Percentiles rank a stretch among this genome's conserved stretches.
These are phyloP conservation scores for Hypoxylon sp. DNA, from an alignment of 2,329 filamentous ascomycete species.

Conservation along the genomic window DNA sequence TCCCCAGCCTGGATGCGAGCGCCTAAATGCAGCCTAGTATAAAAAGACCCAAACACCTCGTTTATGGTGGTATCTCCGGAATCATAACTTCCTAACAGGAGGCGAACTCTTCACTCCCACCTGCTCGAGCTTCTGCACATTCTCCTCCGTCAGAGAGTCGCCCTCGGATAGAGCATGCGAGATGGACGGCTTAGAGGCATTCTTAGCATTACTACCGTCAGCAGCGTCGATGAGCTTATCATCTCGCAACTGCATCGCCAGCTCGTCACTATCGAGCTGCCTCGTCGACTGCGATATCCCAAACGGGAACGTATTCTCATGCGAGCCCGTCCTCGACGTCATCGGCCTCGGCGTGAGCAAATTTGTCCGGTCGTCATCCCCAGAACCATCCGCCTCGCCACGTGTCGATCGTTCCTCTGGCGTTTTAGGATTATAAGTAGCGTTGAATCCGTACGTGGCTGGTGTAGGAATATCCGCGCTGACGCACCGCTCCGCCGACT, in stretches of 20 bases:
- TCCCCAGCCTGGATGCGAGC: slow-evolving; percentile 1
- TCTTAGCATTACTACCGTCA: slow-evolving; percentile 54
- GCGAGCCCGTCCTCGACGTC: slow-evolving; percentile 55
- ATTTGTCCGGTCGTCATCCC: slow-evolving; percentile 41
- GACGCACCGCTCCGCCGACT: slow-evolving; percentile 60
- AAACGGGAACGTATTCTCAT: slow-evolving; percentile 61
- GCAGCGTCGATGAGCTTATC: slow-evolving; percentile 65
- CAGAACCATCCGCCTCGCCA: slow-evolving; percentile 23
- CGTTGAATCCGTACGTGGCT: slow-evolving; percentile 31
- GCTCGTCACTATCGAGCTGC: slow-evolving; percentile 56
- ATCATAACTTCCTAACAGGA: slow-evolving; percentile 25
- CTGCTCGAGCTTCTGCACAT: slow-evolving; percentile 64
- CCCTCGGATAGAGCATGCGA: slow-evolving; percentile 55
- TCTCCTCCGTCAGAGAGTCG: slow-evolving; percentile 68
- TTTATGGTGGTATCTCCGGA: slow-evolving; percentile 14
- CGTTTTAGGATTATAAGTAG: slow-evolving; percentile 38
- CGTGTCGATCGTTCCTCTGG: slow-evolving; percentile 38
- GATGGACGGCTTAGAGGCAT: slow-evolving; percentile 17
- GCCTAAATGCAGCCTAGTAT: slow-evolving; percentile 1
- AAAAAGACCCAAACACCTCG: slow-evolving; percentile 11
- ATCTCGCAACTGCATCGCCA: slow-evolving; percentile 62
- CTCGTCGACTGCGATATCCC: slow-evolving; percentile 53
- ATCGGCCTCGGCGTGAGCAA: slow-evolving; percentile 60
- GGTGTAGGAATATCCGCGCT: slow-evolving; percentile 48
- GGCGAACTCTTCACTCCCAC: slow-evolving; percentile 30